Conservation (phyloP, 306 rosid genomes). For the Boehmeria nivea region DNA sequence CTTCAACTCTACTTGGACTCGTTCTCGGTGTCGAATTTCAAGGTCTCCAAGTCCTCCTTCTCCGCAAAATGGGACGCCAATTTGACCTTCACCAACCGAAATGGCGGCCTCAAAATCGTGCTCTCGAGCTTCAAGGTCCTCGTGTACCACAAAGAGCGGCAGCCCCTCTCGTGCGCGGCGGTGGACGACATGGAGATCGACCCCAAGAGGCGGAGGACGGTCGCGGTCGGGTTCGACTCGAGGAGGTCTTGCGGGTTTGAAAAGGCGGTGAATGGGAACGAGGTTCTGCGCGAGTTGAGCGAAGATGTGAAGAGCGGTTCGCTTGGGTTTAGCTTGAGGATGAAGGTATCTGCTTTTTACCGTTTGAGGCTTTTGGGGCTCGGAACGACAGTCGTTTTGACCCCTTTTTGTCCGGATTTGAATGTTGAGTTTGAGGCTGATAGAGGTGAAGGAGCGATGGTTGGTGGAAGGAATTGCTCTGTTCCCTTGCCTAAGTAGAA, state of each 20-base stretch:
- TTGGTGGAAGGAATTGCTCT: conserved; percentile 21
- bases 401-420: conserved; percentile 23
- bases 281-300: conserved; percentile 34
- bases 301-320: conserved; percentile 33
- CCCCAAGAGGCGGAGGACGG: conserved; percentile 23
- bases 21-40: conserved; percentile 14
- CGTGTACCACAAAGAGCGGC: conserved; percentile 32
- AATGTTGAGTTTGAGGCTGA: conserved; percentile 14
- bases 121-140: conserved; percentile 23
- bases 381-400: conserved; percentile 24
- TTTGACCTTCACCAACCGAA: conserved; percentile 27
- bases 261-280: conserved; percentile 20
- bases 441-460: conserved; percentile 15
- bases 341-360: conserved; percentile 30
- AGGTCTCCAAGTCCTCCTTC: conserved; percentile 15
- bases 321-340: conserved; percentile 40
- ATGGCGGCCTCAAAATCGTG: conserved; percentile 30
- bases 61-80: conserved; percentile 27
- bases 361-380: conserved; percentile 21
- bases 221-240: conserved; percentile 31
- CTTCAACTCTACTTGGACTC: conserved; percentile 22
- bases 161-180: conserved; percentile 28
- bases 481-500: conserved; percentile 22
- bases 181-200: conserved; percentile 39
- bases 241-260: conserved; percentile 4